phyloP scores from a whole-genome alignment of 2,329 filamentous ascomycete genomes.

The Fusarium newnesense region DNA sequence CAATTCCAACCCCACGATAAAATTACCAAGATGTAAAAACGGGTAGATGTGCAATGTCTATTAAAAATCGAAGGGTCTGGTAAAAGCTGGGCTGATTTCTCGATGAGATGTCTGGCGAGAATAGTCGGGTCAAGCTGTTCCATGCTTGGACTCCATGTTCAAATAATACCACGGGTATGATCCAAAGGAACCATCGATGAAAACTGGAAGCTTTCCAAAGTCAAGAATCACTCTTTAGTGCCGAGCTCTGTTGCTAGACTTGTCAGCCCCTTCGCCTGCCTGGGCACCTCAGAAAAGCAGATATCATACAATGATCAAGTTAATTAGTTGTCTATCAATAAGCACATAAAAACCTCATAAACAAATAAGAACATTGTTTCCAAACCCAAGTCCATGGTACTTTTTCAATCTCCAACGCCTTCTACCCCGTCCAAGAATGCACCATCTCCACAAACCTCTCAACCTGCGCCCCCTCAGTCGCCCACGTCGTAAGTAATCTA shows the following conservation, averaged over 20 bases:
- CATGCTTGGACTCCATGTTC: no score
- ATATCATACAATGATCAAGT: neutral
- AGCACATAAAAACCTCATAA: neutral
- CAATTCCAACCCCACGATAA: no score
- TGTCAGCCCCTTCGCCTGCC: no score
- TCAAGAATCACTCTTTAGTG: no score
- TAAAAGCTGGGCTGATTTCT: neutral
- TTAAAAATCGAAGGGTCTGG: no score
- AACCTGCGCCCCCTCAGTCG: constrained; percentile 56
- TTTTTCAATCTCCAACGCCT: neutral
- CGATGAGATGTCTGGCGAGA: neutral
- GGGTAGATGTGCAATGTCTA: no score
- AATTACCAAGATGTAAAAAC: no score
- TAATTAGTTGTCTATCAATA: neutral
- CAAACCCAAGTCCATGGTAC: accelerated
- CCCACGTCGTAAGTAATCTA: constrained; percentile 61
- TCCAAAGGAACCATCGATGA: no score
- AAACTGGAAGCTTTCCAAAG: no score
- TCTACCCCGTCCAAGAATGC: constrained; percentile 20
- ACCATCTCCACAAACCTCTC: constrained; percentile 48
- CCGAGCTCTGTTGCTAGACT: no score
- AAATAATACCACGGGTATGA: no score
- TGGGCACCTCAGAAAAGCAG: neutral
- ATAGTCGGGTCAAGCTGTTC: no score
- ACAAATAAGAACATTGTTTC: neutral